Evolutionary conservation across 345 rosid species (phyloP).

Genomic region (Populus deltoides): DNA sequence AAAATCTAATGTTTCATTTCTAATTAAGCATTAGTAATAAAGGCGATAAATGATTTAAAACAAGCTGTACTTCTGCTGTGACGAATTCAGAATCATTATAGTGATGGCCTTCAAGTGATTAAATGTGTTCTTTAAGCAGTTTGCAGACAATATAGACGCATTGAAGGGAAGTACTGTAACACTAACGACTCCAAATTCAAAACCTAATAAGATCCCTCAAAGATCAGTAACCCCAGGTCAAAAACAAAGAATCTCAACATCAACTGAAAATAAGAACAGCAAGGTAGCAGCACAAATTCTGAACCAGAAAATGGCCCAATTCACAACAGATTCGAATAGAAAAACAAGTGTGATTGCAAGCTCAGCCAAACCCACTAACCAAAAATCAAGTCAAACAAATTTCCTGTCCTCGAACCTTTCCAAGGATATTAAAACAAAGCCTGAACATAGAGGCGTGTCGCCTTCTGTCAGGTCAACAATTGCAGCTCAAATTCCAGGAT

Average conservation of each 20-base stretch:
- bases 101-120: neutral
- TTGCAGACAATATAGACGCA: conserved; percentile 29
- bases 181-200: conserved; percentile 29
- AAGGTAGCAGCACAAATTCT: neutral
- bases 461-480: conserved; percentile 34
- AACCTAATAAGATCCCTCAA: conserved; percentile 22
- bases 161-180: conserved; percentile 1
- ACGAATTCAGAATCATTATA: neutral
- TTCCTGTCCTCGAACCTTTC: conserved; percentile 22
- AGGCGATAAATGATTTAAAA: neutral
- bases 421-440: conserved; percentile 22
- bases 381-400: conserved; percentile 7
- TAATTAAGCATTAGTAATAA: too few species aligned
- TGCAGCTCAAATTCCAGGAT: conserved; percentile 27
- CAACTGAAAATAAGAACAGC: conserved; percentile 13
- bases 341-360: neutral
- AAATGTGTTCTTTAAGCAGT: conserved; percentile 17
- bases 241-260: conserved; percentile 16
- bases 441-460: conserved; percentile 32
- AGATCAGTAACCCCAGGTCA: conserved; percentile 29
- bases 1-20: too few species aligned
- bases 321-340: neutral
- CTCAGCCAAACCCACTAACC: neutral
- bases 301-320: conserved; percentile 17
- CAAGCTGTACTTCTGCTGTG: neutral